Conservation (phyloP, 2,329 filamentous ascomycete genomes). For the Parafenestella ontariensis region DNA sequence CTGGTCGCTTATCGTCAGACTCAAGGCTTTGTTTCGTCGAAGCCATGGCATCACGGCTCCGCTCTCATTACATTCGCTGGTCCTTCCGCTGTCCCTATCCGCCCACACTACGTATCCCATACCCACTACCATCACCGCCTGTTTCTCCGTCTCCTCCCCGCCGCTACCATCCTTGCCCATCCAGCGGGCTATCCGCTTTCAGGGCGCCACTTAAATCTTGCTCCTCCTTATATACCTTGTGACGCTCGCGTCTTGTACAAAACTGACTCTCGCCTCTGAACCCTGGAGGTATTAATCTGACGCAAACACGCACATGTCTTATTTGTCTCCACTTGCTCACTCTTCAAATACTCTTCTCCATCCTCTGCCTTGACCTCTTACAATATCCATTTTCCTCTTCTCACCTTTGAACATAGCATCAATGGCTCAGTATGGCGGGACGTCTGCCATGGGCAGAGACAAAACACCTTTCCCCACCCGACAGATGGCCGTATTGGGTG, state of each 20-base stretch:
- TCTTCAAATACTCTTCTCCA: constrained; percentile 10
- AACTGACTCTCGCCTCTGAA: constrained; percentile 35
- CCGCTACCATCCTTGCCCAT: constrained; percentile 45
- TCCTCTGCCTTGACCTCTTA: constrained; percentile 15
- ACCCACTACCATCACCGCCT: constrained; percentile 47
- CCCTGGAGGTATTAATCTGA: constrained; percentile 33
- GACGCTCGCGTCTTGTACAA: constrained; percentile 43
- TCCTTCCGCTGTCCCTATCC: constrained; percentile 48
- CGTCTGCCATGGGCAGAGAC: constrained; percentile 35
- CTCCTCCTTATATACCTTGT: constrained; percentile 47
- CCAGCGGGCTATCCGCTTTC: constrained; percentile 44
- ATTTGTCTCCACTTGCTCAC: constrained; percentile 22
- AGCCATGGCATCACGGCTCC: constrained; percentile 36
- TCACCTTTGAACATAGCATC: constrained; percentile 9
- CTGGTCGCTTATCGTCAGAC: constrained; percentile 36
- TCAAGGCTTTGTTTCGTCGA: constrained; percentile 31
- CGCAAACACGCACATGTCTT: constrained; percentile 42
- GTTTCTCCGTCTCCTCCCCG: constrained; percentile 49
- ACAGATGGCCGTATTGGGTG: constrained; percentile 65
- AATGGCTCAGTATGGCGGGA: constrained; percentile 42
- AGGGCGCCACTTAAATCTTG: constrained; percentile 51
- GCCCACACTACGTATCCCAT: constrained; percentile 46
- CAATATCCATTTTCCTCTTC: constrained; percentile 4
- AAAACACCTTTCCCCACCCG: constrained; percentile 61
- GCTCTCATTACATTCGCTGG: constrained; percentile 41